Base-by-base conservation (phyloP, 2,329 filamentous ascomycete genomes). In the Phoma sp. region DNA sequence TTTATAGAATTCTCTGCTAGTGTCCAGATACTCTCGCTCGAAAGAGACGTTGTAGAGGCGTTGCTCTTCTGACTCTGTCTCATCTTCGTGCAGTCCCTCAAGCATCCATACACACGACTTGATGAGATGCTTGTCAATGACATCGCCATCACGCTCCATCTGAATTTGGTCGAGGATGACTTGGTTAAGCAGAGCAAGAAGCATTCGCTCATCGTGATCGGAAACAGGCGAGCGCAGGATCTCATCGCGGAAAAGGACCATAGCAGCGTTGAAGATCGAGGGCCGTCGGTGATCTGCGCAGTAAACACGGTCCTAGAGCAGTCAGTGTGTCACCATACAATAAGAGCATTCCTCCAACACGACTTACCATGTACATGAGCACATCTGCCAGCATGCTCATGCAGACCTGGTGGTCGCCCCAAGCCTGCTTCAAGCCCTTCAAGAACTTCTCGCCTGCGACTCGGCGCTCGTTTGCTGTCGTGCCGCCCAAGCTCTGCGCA, bases 351-450 rank as follows among this genome's bases (percentile, higher is more conserved):
- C n/a, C 8, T 13, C 9, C 6, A n/a, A 17, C 9, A 7, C 17
- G 13, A 69, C 80, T 69, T 71, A 86, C 84, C 82, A 99, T 91
- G 71, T 97, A 97, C 92, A 98, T 97, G 46, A 98, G 82, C 29
- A 98, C 92, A 74, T 98, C 95, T 4, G 93, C 92, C 45, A 92
- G 88, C 94, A 98, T 98, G 71, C 92, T 92, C 91, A 96, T 96
- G 39, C 90, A 93, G 52, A 90, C 85, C 71, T 93, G 91, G 71
- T 99, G 93, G 60, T 96, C 90, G 57, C 92, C 86, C 92, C 93
- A 99, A 2, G 88, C 86, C 54, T 87, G 82, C 64, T 89, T 89
- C 13, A 98, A 76, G 0, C 86, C 88, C 51, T 85, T 85, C 55
- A 99, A 77, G 62, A 98, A 96, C 69, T 84, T 88, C 75, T 96